Percentiles rank a stretch among this genome's conserved stretches.
phyloP scores from a whole-genome alignment of 2,329 filamentous ascomycete species.

The Calycina marina region DNA sequence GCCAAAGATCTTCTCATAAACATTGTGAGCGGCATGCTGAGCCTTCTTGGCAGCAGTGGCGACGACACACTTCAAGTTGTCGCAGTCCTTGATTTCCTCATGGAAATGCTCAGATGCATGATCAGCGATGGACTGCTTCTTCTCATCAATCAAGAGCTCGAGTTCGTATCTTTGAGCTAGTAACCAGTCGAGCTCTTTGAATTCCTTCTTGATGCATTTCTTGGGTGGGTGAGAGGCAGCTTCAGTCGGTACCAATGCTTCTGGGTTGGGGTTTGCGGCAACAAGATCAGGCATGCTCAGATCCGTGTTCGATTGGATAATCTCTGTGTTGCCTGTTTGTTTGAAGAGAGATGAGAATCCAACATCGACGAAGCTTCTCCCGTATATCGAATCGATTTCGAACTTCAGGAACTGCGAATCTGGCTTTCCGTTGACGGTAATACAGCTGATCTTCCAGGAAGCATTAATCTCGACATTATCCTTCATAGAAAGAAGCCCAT shows the following conservation, averaged over 20 bases:
- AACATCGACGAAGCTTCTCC: constrained; percentile 24
- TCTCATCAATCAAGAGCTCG: constrained; percentile 28
- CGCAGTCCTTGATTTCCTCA: constrained; percentile 23
- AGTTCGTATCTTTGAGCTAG: constrained; percentile 28
- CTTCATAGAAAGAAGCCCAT: constrained; percentile 27
- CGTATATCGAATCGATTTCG: constrained; percentile 29
- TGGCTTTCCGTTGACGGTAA: constrained; percentile 26
- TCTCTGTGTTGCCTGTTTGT: constrained; percentile 28
- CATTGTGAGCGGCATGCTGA: constrained; percentile 22
- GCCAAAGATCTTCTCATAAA: constrained; percentile 21
- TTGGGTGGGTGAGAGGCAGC: constrained; percentile 6
- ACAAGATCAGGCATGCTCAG: constrained; percentile 21
- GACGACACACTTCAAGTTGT: constrained; percentile 30
- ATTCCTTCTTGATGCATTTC: constrained; percentile 26
- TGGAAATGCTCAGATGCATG: constrained; percentile 26
- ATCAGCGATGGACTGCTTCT: constrained; percentile 22
- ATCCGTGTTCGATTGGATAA: constrained; percentile 29
- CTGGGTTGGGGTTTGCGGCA: constrained; percentile 10
- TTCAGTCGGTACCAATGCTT: constrained; percentile 8
- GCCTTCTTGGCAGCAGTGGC: constrained; percentile 26
- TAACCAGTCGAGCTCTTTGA: constrained; percentile 31
- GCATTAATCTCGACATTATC: constrained; percentile 27
- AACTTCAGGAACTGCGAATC: constrained; percentile 32
- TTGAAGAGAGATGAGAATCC: constrained; percentile 31
- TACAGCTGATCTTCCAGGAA: constrained; percentile 33